Conservation (phyloP, 805 yeast species). For the Phaffomyces antillensis region DNA sequence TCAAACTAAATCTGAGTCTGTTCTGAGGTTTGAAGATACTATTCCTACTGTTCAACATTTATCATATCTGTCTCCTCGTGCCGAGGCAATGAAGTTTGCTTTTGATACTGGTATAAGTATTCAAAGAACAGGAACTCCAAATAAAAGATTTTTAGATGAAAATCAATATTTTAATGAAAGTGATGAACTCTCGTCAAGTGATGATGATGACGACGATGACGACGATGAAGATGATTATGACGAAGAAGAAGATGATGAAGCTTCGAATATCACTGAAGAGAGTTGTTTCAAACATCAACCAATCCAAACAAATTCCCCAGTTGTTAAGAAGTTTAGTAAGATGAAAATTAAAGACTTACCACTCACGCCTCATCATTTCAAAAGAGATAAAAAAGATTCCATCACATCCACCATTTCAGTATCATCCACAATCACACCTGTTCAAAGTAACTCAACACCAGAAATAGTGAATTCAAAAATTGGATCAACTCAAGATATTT, state of each 20-base stretch:
- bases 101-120: conserved; percentile 83
- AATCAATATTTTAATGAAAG: conserved; percentile 22
- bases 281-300: conserved; percentile 8
- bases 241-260: conserved; percentile 2
- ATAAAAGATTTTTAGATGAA: conserved; percentile 18
- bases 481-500: background rate
- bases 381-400: background rate
- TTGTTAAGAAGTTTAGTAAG: conserved; percentile 14
- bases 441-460: background rate
- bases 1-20: conserved; percentile 15
- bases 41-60: conserved; percentile 14
- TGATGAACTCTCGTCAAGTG: conserved; percentile 16
- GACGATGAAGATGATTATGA: conserved; percentile 5
- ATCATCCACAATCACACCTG: background rate
- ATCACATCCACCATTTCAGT: background rate
- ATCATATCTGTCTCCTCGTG: conserved; percentile 51
- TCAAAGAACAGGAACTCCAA: conserved; percentile 42
- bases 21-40: conserved; percentile 23
- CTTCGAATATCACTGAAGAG: conserved; percentile 3
- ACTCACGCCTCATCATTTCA: conserved; percentile 15
- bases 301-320: conserved; percentile 13
- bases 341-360: conserved; percentile 8
- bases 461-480: background rate
- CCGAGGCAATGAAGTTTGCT: conserved; percentile 77
- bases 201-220: conserved; percentile 5